Evolutionary conservation across 768 basidiomycete genomes (phyloP), one percentile per base, ranked within the genome.

Genomic region (Harrya chromipes): DNA sequence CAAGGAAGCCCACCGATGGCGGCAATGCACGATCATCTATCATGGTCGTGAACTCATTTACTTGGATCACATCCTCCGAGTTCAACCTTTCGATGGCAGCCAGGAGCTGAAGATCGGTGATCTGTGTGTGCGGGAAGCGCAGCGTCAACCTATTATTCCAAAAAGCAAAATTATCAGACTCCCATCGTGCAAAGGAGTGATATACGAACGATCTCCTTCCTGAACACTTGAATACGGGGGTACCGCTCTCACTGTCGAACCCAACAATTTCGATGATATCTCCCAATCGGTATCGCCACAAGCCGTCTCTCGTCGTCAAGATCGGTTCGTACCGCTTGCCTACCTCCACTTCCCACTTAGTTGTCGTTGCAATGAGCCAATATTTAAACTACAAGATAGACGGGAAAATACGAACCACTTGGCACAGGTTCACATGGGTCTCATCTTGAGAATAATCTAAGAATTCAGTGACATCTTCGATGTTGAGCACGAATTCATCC

Each of bases 261-360:
- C 60, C 63, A 4, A 51, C 14, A 20, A 63, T 46, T 1, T 24
- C 35, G 9, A 64, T n/a, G 4, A 63, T 14, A 19, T 63, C 62
- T 2, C 62, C 55, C 4, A 59, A 42, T 17, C 23, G 50, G 19
- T 64, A 61, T 19, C 59, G 52, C 62, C 62, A 63, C 31, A 63
- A 42, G 1, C 62, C 62, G 14, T 56, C 52, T 21, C 42, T 54
- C 1, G 56, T 63, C 20, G 59, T 64, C 31, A 61, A 19, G 11
- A 64, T 40, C 1, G 56, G 46, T 17, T 64, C 60, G 38, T 65
- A 63, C 1, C 37, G 42, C 20, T 54, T 54, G 5, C 54, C 57
- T 9, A 53, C 46, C 20, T 59, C 41, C n/a, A 55, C 45, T n/a
- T 57, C 53, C 55, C 57, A 63, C 55, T 63, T 17, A 16, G 2